Conservation (phyloP, 179 eudicot species). For the Camellia oleifera region DNA sequence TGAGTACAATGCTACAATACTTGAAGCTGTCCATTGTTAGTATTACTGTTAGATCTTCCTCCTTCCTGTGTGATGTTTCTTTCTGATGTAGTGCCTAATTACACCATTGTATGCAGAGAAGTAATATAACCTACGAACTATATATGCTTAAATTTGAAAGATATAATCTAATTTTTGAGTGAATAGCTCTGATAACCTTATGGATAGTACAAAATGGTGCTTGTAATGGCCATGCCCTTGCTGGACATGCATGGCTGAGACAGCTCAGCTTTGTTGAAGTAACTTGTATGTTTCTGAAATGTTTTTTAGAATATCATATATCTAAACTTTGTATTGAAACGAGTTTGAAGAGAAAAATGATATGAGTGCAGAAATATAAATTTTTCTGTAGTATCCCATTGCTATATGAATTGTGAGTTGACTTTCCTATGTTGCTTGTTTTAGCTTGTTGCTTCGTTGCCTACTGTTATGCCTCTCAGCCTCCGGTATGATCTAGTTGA, state of each 20-base stretch:
- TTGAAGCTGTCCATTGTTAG: neutral
- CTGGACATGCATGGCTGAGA: neutral
- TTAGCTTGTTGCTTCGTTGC: slow-evolving; percentile 74
- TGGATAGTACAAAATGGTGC: neutral
- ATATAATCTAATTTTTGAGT: neutral
- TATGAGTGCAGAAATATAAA: neutral
- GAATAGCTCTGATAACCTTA: neutral
- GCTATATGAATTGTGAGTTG: neutral
- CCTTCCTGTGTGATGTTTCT: too few species aligned
- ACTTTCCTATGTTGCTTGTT: slow-evolving; percentile 20
- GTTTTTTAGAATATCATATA: neutral
- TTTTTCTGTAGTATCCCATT: neutral
- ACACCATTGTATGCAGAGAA: neutral
- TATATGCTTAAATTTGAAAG: neutral
- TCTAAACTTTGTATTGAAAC: neutral
- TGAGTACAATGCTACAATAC: neutral
- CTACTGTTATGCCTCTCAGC: slow-evolving; percentile 66
- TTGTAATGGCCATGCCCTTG: neutral
- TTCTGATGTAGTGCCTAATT: neutral
- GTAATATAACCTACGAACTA: neutral
- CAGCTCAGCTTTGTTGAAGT: neutral
- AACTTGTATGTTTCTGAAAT: neutral
- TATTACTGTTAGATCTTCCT: neutral
- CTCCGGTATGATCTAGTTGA: slow-evolving; percentile 61
- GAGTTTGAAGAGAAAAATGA: neutral